These are phyloP conservation scores for Lentinus polychrous DNA, from an alignment of 1,284 basidiomycete species.

Conservation along the genomic window DNA sequence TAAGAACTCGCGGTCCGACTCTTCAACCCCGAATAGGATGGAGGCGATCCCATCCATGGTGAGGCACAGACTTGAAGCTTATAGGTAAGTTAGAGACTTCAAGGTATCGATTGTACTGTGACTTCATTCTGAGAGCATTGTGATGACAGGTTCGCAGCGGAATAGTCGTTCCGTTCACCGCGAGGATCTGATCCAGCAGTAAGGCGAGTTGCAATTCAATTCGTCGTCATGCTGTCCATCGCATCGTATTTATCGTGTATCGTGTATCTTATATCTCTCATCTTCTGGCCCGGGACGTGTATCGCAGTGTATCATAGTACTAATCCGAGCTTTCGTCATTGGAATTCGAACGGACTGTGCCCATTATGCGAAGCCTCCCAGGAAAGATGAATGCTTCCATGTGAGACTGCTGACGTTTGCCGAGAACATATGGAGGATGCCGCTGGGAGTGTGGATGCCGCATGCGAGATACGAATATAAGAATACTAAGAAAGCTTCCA, in stretches of 20 bases:
- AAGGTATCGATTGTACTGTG: constrained; percentile 5
- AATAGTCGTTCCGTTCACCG: constrained; percentile 2
- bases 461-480: constrained; percentile 14
- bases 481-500: constrained; percentile 14
- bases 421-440: constrained; percentile 9
- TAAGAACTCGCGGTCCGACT: constrained; percentile 15
- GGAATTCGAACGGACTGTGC: neutral
- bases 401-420: constrained; percentile 10
- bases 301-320: constrained; percentile 6
- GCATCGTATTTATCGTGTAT: constrained; percentile 4
- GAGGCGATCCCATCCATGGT: constrained; percentile 12
- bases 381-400: constrained; percentile 5
- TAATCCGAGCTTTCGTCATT: constrained; percentile 8
- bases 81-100: constrained; percentile 20
- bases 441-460: constrained; percentile 5
- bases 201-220: constrained; percentile 3
- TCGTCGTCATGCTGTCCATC: constrained; percentile 4
- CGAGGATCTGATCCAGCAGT: constrained; percentile 6
- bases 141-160: constrained; percentile 11
- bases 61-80: constrained; percentile 23
- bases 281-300: neutral
- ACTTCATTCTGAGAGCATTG: constrained; percentile 9
- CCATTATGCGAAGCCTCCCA: constrained; percentile 1
- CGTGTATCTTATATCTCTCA: constrained; percentile 1
- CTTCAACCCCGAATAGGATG: constrained; percentile 12